A percentile compares a stretch with the other conserved stretches of the same genome.
Evolutionary conservation across 345 rosid species (phyloP).

Genomic region (Murraya paniculata): DNA sequence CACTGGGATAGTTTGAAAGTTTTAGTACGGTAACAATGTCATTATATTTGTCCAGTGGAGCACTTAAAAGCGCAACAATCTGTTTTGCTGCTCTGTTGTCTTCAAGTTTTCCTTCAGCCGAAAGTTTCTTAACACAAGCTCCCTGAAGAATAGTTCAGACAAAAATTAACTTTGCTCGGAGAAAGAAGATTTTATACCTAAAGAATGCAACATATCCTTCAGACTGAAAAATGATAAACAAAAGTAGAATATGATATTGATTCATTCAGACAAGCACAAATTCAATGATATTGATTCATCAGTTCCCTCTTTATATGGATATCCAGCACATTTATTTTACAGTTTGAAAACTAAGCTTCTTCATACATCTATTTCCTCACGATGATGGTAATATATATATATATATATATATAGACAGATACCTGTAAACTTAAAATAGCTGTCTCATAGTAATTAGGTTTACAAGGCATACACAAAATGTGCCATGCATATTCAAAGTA

Average conservation of each 20-base stretch:
- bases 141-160: slow-evolving; percentile 49
- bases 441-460: not conserved
- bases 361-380: not conserved
- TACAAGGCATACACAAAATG: slow-evolving; percentile 1
- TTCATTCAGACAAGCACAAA: not conserved
- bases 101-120: slow-evolving; percentile 70
- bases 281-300: not conserved
- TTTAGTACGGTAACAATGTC: slow-evolving; percentile 86
- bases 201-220: not conserved
- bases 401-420: not conserved
- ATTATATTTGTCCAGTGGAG: slow-evolving; percentile 94
- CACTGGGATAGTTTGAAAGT: slow-evolving; percentile 82
- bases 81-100: slow-evolving; percentile 88
- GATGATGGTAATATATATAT: too few relatives aligned
- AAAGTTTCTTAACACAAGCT: slow-evolving; percentile 85
- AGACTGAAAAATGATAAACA: not conserved
- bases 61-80: slow-evolving; percentile 92
- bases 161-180: not conserved
- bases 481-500: not conserved
- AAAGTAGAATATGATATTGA: not conserved
- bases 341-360: not conserved
- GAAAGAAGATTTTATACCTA: not conserved
- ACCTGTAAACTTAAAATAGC: not conserved
- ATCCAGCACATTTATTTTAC: not conserved
- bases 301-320: not conserved